Evolutionary conservation across 306 rosid species (phyloP).

Genomic region (Citrullus amarus): DNA sequence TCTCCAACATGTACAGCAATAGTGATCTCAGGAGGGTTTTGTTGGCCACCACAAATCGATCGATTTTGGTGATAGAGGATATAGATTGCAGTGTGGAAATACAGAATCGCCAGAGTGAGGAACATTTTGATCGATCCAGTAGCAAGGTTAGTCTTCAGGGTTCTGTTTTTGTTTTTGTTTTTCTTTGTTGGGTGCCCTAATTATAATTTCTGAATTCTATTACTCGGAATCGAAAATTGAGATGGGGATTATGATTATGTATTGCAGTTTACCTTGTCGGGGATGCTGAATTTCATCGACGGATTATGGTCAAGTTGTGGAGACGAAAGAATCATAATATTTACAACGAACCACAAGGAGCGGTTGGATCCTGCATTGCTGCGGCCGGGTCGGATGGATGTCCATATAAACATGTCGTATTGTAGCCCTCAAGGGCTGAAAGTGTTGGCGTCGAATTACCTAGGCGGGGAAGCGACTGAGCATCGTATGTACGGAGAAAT

Average conservation of each 20-base stretch:
- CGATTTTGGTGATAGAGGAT: constrained; percentile 2
- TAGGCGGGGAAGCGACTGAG: constrained; percentile 13
- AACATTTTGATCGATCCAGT: neutral
- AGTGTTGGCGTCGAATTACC: constrained; percentile 30
- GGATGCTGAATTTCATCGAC: constrained; percentile 10
- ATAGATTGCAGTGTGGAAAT: neutral
- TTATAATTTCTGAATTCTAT: neutral
- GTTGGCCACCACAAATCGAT: neutral
- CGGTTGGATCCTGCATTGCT: constrained; percentile 38
- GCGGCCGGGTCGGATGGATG: constrained; percentile 53
- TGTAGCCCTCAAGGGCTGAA: constrained; percentile 27
- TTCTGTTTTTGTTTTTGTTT: neutral
- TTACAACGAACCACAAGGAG: constrained; percentile 50
- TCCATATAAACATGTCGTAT: constrained; percentile 46
- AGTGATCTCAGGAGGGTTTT: neutral
- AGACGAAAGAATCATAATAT: constrained; percentile 45
- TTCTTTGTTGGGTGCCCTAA: neutral
- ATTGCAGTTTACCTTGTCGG: neutral
- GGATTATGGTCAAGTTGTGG: constrained; percentile 57
- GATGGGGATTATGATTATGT: neutral
- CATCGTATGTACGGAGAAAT: constrained; percentile 15
- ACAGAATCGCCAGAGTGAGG: neutral
- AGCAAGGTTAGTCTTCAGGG: neutral
- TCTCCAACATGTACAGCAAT: neutral
- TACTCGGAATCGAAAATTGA: neutral